phyloP scores from a whole-genome alignment of 2,329 filamentous ascomycete genomes.

The Xylaria sp. region DNA sequence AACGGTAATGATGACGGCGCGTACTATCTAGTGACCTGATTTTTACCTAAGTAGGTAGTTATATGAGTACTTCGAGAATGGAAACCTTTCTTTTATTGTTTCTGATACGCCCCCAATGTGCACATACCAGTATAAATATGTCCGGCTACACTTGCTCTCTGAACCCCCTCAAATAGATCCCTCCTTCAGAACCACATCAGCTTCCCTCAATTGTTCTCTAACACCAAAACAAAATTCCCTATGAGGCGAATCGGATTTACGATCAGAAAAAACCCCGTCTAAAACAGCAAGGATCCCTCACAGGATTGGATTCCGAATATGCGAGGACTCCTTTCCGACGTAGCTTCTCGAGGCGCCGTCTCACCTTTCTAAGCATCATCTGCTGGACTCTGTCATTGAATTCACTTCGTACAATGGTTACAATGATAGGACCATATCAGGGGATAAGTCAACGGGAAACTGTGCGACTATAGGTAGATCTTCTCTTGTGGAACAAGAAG shows the following conservation, averaged over 20 bases:
- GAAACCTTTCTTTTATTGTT: neutral
- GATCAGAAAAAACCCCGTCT: too few relatives aligned
- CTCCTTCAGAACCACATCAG: neutral
- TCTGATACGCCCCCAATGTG: neutral
- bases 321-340: slow-evolving; percentile 3
- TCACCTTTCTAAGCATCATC: neutral
- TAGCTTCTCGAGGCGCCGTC: neutral
- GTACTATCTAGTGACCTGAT: slow-evolving; percentile 7
- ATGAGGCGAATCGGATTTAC: neutral
- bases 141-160: neutral
- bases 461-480: neutral
- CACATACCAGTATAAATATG: neutral
- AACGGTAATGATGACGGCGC: neutral
- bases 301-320: neutral
- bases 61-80: neutral
- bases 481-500: neutral
- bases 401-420: too few relatives aligned
- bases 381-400: slow-evolving; percentile 8
- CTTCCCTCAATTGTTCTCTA: neutral
- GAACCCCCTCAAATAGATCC: neutral
- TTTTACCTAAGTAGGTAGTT: neutral
- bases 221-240: neutral
- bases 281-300: neutral
- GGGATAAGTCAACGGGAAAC: too few relatives aligned
- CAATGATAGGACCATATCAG: too few relatives aligned